These are phyloP conservation scores for Entoloma clypeatum DNA, from an alignment of 1,284 basidiomycete species.

Conservation along the genomic window DNA sequence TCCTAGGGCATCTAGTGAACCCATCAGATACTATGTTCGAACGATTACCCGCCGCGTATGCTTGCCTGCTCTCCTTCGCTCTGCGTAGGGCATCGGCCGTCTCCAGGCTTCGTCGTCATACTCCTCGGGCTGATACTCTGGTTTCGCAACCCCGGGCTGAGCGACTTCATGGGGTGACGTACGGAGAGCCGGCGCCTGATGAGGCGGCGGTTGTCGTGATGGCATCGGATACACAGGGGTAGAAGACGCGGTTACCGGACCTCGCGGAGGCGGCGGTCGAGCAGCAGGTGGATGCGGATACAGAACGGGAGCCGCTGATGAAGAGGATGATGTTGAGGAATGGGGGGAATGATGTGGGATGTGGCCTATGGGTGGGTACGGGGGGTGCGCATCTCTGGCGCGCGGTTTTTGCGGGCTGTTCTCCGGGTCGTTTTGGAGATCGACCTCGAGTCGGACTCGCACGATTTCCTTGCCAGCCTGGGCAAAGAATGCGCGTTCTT, in stretches of 20 bases:
- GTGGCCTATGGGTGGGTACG: constrained; percentile 22
- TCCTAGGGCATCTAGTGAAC: too few relatives aligned
- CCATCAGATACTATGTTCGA: constrained; percentile 41
- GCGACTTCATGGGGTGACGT: constrained; percentile 43
- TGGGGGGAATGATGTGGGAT: constrained; percentile 31
- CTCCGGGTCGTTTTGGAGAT: constrained; percentile 32
- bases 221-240: constrained; percentile 30
- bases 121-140: constrained; percentile 42
- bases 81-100: constrained; percentile 60
- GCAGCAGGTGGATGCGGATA: constrained; percentile 31
- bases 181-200: constrained; percentile 38
- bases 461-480: constrained; percentile 71
- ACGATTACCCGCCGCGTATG: constrained; percentile 66
- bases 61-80: constrained; percentile 68
- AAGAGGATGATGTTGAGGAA: constrained; percentile 29
- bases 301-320: constrained; percentile 22
- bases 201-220: constrained; percentile 40
- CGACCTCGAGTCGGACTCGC: constrained; percentile 63
- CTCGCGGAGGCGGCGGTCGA: constrained; percentile 29
- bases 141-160: constrained; percentile 30
- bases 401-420: constrained; percentile 21
- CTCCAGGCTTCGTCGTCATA: constrained; percentile 64
- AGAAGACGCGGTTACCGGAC: constrained; percentile 30
- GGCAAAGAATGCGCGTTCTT: constrained; percentile 74
- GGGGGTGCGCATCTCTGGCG: constrained; percentile 18